Percentiles rank a stretch among this genome's conserved stretches.
phyloP scores from a whole-genome alignment of 805 yeast species.

The Schizosaccharomyces japonicus region DNA sequence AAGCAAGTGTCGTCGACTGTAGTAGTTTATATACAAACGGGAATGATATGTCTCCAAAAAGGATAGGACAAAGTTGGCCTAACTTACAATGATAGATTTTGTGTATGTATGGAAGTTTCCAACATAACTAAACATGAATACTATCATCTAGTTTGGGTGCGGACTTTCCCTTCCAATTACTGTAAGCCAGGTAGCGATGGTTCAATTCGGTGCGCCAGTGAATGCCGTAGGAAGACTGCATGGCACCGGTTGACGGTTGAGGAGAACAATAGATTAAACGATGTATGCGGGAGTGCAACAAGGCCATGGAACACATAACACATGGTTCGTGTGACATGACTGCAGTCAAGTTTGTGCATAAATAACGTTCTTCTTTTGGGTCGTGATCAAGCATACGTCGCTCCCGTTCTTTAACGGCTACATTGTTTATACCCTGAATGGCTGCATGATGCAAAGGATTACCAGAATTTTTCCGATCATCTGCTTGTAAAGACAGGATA shows the following conservation, averaged over 20 bases:
- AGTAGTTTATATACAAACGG: no score
- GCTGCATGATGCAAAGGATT: slow-evolving; percentile 49
- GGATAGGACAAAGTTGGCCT: no score
- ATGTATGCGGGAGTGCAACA: slow-evolving; percentile 67
- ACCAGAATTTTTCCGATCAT: neutral
- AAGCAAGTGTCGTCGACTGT: no score
- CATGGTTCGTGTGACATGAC: slow-evolving; percentile 92
- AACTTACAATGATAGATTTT: no score
- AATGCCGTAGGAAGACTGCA: slow-evolving; percentile 39
- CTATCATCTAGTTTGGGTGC: neutral
- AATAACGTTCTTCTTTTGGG: slow-evolving; percentile 19
- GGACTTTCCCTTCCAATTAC: neutral
- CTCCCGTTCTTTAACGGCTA: slow-evolving; percentile 22
- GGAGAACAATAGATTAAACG: slow-evolving; percentile 37
- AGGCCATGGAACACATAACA: slow-evolving; percentile 88
- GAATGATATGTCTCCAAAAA: no score
- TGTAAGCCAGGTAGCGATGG: slow-evolving; percentile 39
- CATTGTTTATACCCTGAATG: slow-evolving; percentile 41
- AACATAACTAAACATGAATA: neutral
- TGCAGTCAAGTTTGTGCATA: slow-evolving; percentile 55
- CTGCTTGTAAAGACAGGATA: neutral
- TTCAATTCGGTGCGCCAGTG: slow-evolving; percentile 57
- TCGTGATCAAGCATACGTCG: neutral
- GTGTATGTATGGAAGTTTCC: no score
- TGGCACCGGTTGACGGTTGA: slow-evolving; percentile 29